Evolutionary conservation across 768 basidiomycete species (phyloP).

Genomic region (Leccinellum luteum): DNA sequence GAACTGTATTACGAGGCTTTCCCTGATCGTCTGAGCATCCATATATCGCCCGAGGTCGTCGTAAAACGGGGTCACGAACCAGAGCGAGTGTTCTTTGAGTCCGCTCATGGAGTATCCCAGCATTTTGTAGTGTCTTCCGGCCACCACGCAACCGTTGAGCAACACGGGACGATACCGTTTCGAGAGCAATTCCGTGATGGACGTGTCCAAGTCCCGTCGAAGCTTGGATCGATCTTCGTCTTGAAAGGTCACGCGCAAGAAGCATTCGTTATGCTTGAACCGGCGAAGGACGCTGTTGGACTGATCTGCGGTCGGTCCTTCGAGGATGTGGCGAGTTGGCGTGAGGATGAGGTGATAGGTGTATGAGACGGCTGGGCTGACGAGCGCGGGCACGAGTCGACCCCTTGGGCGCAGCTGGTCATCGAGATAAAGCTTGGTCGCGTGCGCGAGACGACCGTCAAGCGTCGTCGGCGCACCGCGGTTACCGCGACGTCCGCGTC

Average conservation of each 20-base stretch:
- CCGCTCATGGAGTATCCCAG: conserved; percentile 56
- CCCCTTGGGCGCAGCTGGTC: conserved; percentile 26
- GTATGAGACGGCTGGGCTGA: conserved; percentile 24
- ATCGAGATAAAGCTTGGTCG: conserved; percentile 16
- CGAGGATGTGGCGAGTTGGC: conserved; percentile 37
- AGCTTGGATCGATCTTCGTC: conserved; percentile 44
- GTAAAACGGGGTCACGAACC: conserved; percentile 46
- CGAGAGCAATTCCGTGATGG: conserved; percentile 32
- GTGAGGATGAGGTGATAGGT: conserved; percentile 40
- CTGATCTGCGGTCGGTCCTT: conserved; percentile 39
- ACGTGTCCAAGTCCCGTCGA: conserved; percentile 30
- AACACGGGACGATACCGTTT: conserved; percentile 36
- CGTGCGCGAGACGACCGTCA: conserved; percentile 15
- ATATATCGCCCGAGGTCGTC: conserved; percentile 22
- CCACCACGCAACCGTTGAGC: conserved; percentile 36
- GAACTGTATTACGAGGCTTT: conserved; percentile 30
- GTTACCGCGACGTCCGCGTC: neutral
- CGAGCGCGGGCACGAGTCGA: conserved; percentile 21
- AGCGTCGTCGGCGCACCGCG: conserved; percentile 5
- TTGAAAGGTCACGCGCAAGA: conserved; percentile 47
- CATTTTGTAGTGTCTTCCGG: conserved; percentile 44
- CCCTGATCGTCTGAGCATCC: conserved; percentile 31
- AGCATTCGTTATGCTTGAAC: conserved; percentile 39
- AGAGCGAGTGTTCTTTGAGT: conserved; percentile 46
- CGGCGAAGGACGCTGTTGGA: conserved; percentile 38